Evolutionary conservation across 2,329 filamentous ascomycete species (phyloP).

Genomic region (Clarireedia monteithiana): DNA sequence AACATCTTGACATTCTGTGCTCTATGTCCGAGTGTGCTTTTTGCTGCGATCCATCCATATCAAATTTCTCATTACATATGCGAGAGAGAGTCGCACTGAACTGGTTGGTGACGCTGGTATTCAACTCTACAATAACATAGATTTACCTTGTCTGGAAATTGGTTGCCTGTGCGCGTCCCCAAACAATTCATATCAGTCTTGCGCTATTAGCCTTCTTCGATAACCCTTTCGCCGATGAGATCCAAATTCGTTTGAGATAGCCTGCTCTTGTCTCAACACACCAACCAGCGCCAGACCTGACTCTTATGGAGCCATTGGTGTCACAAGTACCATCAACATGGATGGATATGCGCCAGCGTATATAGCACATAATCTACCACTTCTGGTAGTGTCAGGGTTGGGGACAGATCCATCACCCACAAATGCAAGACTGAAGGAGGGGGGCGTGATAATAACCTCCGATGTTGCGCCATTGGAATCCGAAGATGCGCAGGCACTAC

Average conservation of each 20-base stretch:
- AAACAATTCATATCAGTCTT: not conserved
- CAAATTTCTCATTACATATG: too few relatives aligned
- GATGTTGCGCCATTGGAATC: slow-evolving; percentile 61
- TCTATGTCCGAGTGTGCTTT: too few relatives aligned
- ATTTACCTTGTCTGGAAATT: too few relatives aligned
- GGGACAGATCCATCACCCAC: slow-evolving; percentile 36
- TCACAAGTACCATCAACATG: slow-evolving; percentile 41
- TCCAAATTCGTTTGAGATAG: slow-evolving; percentile 1
- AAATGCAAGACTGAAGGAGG: slow-evolving; percentile 17
- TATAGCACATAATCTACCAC: slow-evolving; percentile 78
- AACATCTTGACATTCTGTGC: too few relatives aligned
- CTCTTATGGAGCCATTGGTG: slow-evolving; percentile 25
- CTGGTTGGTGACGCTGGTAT: too few relatives aligned
- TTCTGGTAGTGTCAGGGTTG: slow-evolving; percentile 76
- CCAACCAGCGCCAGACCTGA: not conserved
- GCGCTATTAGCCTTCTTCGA: not conserved
- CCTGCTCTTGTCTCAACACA: not conserved
- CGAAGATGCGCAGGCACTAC: slow-evolving; percentile 55
- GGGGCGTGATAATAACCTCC: slow-evolving; percentile 55
- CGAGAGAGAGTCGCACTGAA: not conserved
- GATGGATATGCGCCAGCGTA: slow-evolving; percentile 74
- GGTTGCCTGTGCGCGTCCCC: not conserved
- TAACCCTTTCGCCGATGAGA: not conserved
- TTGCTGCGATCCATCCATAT: too few relatives aligned
- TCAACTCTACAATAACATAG: too few relatives aligned